Conservation (phyloP, 805 yeast genomes). For the Pichia gijzeniarum region DNA sequence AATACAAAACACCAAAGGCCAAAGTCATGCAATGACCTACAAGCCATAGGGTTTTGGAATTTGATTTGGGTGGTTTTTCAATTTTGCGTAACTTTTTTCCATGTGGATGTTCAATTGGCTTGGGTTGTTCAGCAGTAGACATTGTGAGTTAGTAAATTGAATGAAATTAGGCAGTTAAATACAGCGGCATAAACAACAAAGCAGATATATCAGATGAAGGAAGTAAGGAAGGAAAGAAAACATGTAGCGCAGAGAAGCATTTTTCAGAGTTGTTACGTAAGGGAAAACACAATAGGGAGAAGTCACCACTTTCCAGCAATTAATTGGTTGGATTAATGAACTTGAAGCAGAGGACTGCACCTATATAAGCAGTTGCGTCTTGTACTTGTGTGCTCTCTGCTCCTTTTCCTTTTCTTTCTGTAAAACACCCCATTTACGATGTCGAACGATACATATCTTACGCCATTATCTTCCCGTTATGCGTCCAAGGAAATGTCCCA, state of each 20-base stretch:
- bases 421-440: too few species aligned
- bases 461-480: constrained; percentile 94
- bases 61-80: constrained; percentile 6
- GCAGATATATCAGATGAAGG: too few species aligned
- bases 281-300: too few species aligned
- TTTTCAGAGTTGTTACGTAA: too few species aligned
- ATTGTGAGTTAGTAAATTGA: background rate
- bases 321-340: too few species aligned
- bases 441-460: constrained; percentile 65
- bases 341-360: background rate
- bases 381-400: too few species aligned
- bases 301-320: too few species aligned
- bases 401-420: background rate
- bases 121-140: background rate
- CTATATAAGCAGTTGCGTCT: background rate
- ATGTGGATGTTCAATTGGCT: background rate
- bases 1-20: constrained; percentile 35
- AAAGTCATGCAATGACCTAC: constrained; percentile 47
- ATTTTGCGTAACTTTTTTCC: constrained; percentile 13
- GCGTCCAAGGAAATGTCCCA: constrained; percentile 97
- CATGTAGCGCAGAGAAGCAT: too few species aligned
- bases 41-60: constrained; percentile 45
- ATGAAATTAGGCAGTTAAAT: too few species aligned
- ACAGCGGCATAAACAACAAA: too few species aligned
- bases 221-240: too few species aligned